Base-by-base conservation (phyloP, 2,329 filamentous ascomycete genomes). In the Biscogniauxia marginata region DNA sequence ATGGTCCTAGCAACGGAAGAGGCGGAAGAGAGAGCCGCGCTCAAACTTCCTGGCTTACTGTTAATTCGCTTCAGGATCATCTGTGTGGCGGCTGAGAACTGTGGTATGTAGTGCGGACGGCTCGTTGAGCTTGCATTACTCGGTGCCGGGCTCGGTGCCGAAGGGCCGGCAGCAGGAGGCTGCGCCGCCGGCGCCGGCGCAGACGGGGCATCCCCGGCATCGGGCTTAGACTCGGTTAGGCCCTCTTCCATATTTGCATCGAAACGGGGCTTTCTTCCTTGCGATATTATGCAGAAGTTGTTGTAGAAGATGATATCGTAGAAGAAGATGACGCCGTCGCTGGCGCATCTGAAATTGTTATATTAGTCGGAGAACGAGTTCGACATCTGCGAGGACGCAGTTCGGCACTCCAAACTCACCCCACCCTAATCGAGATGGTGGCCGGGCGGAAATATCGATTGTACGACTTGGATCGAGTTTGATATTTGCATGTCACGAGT, bases 61-160 rank as follows among this genome's bases (percentile, higher is more conserved):
- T 69, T 72, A 21, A 76, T 71, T 2, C 73, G 64, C 49, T 74
- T 70, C 3, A 76, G 64, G 7, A 76, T 76, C 73, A 76, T 70
- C 59, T 75, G 71, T 0, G 74, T 76, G 1, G 73, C 67, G 7
- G 73, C 70, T 0, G 71, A 68, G 59, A 72, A 72, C 44, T 71
- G 69, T 1, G 68, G 68, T 11, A 69, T 55, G 69, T 73, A 64
- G 67, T 63, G 58, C 65, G 71, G 53, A 55, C 63, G 58, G 67
- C 69, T 47, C 44, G 64, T 39, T 2, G 67, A 65, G 46, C 61
- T 65, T 56, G 66, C 24, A 16, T 59, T 58, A 39, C 67, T 70
- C 16, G 64, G 63, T 2, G 58, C 57, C 8, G 58, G 65, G 48
- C 61, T 67, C 16, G 66, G 47, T 18, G 58, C 56, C 25, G 22